These are phyloP conservation scores for Diaporthe humulicola DNA, from an alignment of 2,329 filamentous ascomycete genomes.

Conservation along the genomic window DNA sequence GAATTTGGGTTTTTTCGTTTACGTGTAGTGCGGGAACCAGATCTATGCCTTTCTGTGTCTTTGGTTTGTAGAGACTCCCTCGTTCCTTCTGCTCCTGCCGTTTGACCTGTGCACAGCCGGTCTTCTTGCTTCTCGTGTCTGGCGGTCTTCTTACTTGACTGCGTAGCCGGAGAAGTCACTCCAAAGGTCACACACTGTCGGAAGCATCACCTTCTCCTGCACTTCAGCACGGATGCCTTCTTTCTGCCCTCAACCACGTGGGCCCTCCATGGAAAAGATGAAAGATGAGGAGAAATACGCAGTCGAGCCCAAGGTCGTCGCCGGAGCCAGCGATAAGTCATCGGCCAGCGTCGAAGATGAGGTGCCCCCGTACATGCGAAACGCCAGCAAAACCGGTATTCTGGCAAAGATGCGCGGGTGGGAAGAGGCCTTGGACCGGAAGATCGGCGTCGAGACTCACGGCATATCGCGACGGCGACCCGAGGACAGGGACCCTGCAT, in stretches of 20 bases:
- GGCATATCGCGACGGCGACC: constrained; percentile 60
- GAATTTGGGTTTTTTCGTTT: neutral
- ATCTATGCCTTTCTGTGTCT: neutral
- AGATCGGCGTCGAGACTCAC: constrained; percentile 62
- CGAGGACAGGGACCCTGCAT: constrained; percentile 55
- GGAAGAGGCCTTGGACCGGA: constrained; percentile 59
- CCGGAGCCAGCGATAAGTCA: constrained; percentile 21
- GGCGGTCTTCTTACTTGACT: neutral
- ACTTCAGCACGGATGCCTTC: neutral
- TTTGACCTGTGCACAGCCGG: neutral
- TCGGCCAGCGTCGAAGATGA: constrained; percentile 30
- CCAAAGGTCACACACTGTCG: neutral
- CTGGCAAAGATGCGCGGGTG: constrained; percentile 54
- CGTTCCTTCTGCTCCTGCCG: neutral
- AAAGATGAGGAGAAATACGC: constrained; percentile 36
- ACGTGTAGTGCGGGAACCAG: neutral
- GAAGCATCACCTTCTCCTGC: neutral
- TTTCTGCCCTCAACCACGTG: too few relatives aligned
- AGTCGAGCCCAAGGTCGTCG: constrained; percentile 32
- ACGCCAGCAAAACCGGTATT: constrained; percentile 45
- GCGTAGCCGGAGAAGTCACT: neutral
- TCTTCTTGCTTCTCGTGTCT: neutral
- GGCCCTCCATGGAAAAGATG: constrained; percentile 19
- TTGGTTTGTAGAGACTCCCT: neutral
- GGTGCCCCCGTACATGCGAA: constrained; percentile 36